A percentile compares a stretch with the other conserved stretches of the same genome.
phyloP scores from a whole-genome alignment of 257 asterid genomes.

The Lavandula angustifolia region DNA sequence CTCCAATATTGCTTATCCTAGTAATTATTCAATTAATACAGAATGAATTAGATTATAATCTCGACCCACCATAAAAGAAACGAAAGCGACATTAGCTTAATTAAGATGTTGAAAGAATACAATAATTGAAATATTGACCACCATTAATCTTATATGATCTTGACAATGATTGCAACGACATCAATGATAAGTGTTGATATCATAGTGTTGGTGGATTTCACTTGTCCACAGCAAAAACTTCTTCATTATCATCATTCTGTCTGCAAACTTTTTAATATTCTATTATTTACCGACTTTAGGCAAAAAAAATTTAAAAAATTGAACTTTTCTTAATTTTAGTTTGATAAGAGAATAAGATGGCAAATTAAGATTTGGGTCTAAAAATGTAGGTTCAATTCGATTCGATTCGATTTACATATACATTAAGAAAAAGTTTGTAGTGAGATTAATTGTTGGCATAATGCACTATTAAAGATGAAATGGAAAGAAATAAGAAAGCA shows the following conservation, averaged over 20 bases:
- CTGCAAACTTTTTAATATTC: slow-evolving; percentile 3
- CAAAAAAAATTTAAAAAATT: too few relatives aligned
- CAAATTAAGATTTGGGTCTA: too few relatives aligned
- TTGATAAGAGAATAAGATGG: too few relatives aligned
- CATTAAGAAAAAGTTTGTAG: too few relatives aligned
- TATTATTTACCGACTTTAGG: background rate
- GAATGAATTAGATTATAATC: slow-evolving; percentile 19
- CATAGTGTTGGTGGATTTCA: slow-evolving; percentile 42
- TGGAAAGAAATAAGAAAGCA: slow-evolving; percentile 4
- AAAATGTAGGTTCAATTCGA: too few relatives aligned
- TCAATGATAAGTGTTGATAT: slow-evolving; percentile 26
- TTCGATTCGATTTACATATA: too few relatives aligned
- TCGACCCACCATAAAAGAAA: slow-evolving; percentile 31
- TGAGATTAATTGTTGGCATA: background rate
- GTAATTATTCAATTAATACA: slow-evolving; percentile 28
- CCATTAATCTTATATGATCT: slow-evolving; percentile 27
- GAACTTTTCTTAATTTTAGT: too few relatives aligned
- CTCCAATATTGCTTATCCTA: slow-evolving; percentile 23
- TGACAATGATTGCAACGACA: slow-evolving; percentile 33
- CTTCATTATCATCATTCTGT: slow-evolving; percentile 30
- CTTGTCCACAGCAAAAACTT: slow-evolving; percentile 30
- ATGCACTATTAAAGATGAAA: background rate
- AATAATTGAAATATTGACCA: slow-evolving; percentile 31
- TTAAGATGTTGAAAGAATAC: slow-evolving; percentile 35
- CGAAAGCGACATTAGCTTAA: slow-evolving; percentile 41